Conservation (phyloP, 805 yeast species). For the Saccharomycopsis selenospora region DNA sequence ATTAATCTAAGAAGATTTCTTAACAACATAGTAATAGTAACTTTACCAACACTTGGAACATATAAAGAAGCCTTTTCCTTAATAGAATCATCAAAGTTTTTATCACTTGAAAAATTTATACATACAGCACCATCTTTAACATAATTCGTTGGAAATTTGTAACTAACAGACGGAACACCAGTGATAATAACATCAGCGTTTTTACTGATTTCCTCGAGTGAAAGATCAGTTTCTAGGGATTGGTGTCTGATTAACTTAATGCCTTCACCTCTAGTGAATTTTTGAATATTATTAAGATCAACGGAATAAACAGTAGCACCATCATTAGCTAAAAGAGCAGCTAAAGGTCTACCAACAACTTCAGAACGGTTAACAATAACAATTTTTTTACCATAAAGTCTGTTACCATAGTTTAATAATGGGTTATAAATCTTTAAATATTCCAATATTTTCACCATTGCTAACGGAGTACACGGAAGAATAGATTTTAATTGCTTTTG, state of each 20-base stretch:
- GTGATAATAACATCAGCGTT: slow-evolving; percentile 89
- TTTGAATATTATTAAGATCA: slow-evolving; percentile 80
- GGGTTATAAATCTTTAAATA: slow-evolving; percentile 81
- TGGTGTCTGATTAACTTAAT: slow-evolving; percentile 74
- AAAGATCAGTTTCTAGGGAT: slow-evolving; percentile 49
- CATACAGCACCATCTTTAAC: slow-evolving; percentile 85
- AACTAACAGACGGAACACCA: slow-evolving; percentile 81
- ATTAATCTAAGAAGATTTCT: slow-evolving; percentile 81
- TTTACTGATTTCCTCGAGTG: slow-evolving; percentile 59
- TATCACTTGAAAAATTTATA: slow-evolving; percentile 81
- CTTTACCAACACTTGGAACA: slow-evolving; percentile 95
- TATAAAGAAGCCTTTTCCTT: slow-evolving; percentile 83
- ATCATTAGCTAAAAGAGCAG: slow-evolving; percentile 92
- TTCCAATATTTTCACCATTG: slow-evolving; percentile 88
- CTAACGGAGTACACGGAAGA: slow-evolving; percentile 94
- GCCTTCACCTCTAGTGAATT: slow-evolving; percentile 91
- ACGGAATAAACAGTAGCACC: slow-evolving; percentile 95
- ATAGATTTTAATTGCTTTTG: slow-evolving; percentile 63
- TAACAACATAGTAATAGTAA: slow-evolving; percentile 88
- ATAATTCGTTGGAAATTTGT: slow-evolving; percentile 78
- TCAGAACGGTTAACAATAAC: slow-evolving; percentile 91
- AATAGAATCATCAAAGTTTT: slow-evolving; percentile 78
- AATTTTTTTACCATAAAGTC: slow-evolving; percentile 87
- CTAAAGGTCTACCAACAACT: slow-evolving; percentile 95
- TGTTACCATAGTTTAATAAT: slow-evolving; percentile 78